A percentile compares a stretch with the other conserved stretches of the same genome.
Evolutionary conservation across 176 grass and related monocot genomes (phyloP).

Genomic region (Pontederia paniculata): DNA sequence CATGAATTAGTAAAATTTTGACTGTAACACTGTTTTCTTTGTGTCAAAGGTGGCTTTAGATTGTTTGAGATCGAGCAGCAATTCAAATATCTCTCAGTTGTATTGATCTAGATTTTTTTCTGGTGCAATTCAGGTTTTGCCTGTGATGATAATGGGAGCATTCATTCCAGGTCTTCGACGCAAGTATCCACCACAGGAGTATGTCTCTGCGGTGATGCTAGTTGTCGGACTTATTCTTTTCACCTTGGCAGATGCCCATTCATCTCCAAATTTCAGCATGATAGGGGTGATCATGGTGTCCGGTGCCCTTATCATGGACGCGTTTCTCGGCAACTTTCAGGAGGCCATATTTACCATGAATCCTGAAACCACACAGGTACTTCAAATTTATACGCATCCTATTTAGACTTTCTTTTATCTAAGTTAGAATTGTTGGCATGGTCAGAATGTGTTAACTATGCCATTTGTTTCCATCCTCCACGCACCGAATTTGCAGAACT

Average conservation of each 20-base stretch:
- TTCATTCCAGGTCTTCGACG: conserved; percentile 83
- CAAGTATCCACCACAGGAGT: conserved; percentile 72
- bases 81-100: too few relatives aligned
- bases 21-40: too few relatives aligned
- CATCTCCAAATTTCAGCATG: conserved; percentile 78
- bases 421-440: too few relatives aligned
- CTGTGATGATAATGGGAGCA: conserved; percentile 90
- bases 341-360: conserved; percentile 93
- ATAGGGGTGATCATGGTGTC: conserved; percentile 77
- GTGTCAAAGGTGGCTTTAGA: too few relatives aligned
- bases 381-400: background rate
- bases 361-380: conserved; percentile 69
- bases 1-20: too few relatives aligned
- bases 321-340: conserved; percentile 83
- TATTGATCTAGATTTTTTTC: too few relatives aligned
- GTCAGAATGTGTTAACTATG: too few relatives aligned
- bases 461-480: too few relatives aligned
- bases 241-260: conserved; percentile 74
- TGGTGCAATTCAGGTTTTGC: conserved; percentile 36
- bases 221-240: conserved; percentile 71
- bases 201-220: conserved; percentile 62
- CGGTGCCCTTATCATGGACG: conserved; percentile 68
- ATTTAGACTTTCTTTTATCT: too few relatives aligned
- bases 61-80: too few relatives aligned
- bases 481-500: background rate